phyloP scores from a whole-genome alignment of 495 filamentous ascomycete species.

The Chaetomidium leptoderma region DNA sequence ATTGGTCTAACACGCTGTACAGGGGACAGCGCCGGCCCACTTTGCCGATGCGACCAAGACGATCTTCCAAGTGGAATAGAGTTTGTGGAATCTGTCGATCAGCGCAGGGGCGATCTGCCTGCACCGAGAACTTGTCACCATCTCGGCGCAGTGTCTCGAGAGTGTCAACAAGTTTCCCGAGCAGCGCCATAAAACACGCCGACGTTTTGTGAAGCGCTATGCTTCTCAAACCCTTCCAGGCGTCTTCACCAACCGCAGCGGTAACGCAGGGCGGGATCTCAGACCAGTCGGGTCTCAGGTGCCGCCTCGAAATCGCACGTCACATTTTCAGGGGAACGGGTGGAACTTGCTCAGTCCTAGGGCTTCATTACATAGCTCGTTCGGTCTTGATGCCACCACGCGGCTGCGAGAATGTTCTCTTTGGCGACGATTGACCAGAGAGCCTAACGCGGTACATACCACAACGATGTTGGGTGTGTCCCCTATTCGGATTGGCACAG shows the following conservation, averaged over 20 bases:
- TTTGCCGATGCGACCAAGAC: constrained; percentile 10
- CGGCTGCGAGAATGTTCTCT: background rate
- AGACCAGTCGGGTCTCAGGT: background rate
- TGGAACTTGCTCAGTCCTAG: no score
- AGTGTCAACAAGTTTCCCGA: background rate
- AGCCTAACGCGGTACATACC: background rate
- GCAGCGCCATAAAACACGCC: background rate
- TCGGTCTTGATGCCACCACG: background rate
- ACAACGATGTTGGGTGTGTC: constrained; percentile 1
- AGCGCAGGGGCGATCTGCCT: constrained; percentile 24
- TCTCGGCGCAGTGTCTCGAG: background rate
- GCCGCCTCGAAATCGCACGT: background rate
- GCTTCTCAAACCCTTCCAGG: background rate
- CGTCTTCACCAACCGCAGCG: background rate
- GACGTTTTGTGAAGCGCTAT: background rate
- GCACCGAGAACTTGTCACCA: constrained; percentile 3
- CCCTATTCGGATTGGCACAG: background rate
- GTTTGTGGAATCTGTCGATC: constrained; percentile 31
- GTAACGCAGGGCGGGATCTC: background rate
- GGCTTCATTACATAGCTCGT: no score
- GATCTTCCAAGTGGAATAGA: constrained; percentile 22
- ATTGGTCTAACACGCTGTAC: background rate
- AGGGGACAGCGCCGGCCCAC: constrained; percentile 1
- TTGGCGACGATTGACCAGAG: background rate
- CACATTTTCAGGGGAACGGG: no score